Evolutionary conservation across 1,139 yeast species (phyloP).

Genomic region (Suhomyces anneliseae): DNA sequence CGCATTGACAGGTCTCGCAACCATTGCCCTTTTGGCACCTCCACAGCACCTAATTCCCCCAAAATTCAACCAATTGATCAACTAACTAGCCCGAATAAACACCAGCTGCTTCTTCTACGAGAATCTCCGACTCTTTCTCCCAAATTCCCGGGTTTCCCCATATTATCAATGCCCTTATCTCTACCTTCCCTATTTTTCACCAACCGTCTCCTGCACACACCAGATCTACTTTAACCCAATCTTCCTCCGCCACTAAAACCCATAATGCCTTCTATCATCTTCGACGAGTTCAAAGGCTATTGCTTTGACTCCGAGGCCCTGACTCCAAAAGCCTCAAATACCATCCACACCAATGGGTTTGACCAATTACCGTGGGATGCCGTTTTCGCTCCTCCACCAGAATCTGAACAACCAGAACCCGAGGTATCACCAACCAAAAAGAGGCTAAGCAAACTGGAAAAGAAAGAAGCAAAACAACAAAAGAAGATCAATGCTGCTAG

Average conservation of each 20-base stretch:
- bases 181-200: no score
- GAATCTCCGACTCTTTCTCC: no score
- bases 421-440: conserved; percentile 13
- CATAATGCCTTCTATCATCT: conserved; percentile 8
- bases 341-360: conserved; percentile 27
- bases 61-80: no score
- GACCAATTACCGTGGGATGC: conserved; percentile 32
- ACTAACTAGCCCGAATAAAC: no score
- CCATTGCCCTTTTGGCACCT: no score
- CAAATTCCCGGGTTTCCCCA: no score
- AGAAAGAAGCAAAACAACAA: conserved; percentile 29
- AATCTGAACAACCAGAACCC: conserved; percentile 8
- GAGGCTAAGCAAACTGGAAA: conserved; percentile 28
- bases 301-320: conserved; percentile 10
- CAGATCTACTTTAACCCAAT: not conserved
- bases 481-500: conserved; percentile 30
- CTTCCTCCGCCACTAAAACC: not conserved
- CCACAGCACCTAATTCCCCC: no score
- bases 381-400: conserved; percentile 7
- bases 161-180: no score
- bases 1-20: no score
- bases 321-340: not conserved
- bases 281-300: conserved; percentile 17
- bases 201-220: not conserved
- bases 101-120: no score